Evolutionary conservation across 768 basidiomycete species (phyloP), one percentile per base, ranked within the genome.

Genomic region (Suillus subalutaceus): DNA sequence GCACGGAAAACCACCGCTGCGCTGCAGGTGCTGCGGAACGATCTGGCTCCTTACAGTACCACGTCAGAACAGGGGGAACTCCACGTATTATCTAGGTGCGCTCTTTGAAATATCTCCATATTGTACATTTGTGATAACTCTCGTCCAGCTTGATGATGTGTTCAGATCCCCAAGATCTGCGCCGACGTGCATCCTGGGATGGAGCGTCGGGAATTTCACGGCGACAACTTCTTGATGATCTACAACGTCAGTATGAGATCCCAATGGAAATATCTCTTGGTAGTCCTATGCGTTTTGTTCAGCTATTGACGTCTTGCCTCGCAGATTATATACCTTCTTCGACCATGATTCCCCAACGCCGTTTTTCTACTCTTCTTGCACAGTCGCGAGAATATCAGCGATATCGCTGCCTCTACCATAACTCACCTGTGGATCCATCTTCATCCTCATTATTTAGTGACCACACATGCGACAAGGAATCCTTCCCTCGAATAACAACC

Each of bases 271-370:
- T 20, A 20, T 18, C 5, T 43, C 26, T 30, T 30, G 20, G 18
- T 12, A 7, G 30, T 60, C 23, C 26, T 18, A 20, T 15, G 35
- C 26, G 48, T 32, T 62, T 44, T 55, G 12, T 61, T 13, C 55
- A 63, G 55, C 8, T 5, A 56, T 30, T 66, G 52, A 43, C 32
- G 44, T 9, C 56, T 26, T 18, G 40, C 46, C n/a, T 37, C 56
- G 23, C 72, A 99, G 97, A 85, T 37, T 92, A 89, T 79, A 94
- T 99, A 72, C 93, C 96, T 10, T 90, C 96, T 8, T 87, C 92
- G 23, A 83, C 94, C 63, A 97, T 98, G 94, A 89, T 99, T 58
- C 97, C 97, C 32, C 90, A 91, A 68, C 88, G 91, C 57, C 92
- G 97, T 55, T 90, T 99, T 65, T 84, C 89, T 18, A 87, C 92